Percentiles rank a stretch among this genome's conserved stretches.
phyloP scores from a whole-genome alignment of 352 stramenopile species.

The Phytophthora multivora region DNA sequence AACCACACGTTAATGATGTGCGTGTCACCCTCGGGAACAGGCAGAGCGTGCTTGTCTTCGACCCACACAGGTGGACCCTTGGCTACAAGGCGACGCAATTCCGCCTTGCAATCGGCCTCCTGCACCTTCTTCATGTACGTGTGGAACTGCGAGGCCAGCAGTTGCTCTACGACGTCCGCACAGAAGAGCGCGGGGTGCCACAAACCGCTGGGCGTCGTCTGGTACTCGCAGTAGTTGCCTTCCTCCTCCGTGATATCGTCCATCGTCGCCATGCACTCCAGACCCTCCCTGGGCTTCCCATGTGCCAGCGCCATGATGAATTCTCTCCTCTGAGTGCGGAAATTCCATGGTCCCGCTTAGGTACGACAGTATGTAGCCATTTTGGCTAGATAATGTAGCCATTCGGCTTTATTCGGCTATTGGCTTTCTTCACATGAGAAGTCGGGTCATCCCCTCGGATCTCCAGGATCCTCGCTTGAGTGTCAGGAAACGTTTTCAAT shows the following conservation, averaged over 20 bases:
- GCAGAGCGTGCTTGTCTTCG: slow-evolving; percentile 91
- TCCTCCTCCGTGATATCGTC: slow-evolving; percentile 94
- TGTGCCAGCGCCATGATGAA: slow-evolving; percentile 42
- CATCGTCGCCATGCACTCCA: slow-evolving; percentile 94
- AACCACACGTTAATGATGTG: slow-evolving; percentile 93
- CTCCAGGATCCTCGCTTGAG: slow-evolving; percentile 61
- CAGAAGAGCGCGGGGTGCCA: slow-evolving; percentile 89
- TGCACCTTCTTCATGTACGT: slow-evolving; percentile 94
- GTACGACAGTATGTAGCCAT: too few species aligned
- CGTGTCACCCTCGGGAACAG: slow-evolving; percentile 88
- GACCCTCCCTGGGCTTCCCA: slow-evolving; percentile 79
- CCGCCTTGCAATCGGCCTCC: slow-evolving; percentile 94
- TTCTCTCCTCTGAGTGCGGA: too few species aligned
- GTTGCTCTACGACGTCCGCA: slow-evolving; percentile 76
- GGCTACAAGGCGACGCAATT: slow-evolving; percentile 90
- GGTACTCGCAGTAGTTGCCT: slow-evolving; percentile 92
- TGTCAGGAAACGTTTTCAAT: slow-evolving; percentile 47
- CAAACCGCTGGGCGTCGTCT: slow-evolving; percentile 86
- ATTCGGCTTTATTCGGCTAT: too few species aligned
- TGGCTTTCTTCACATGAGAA: slow-evolving; percentile 76
- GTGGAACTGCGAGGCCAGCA: slow-evolving; percentile 91
- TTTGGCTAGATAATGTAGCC: too few species aligned
- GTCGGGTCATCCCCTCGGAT: slow-evolving; percentile 56
- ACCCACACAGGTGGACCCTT: slow-evolving; percentile 93
- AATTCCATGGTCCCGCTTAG: too few species aligned